Conservation (phyloP, 2,329 filamentous ascomycete species). For the Pseudopyricularia cyperi region DNA sequence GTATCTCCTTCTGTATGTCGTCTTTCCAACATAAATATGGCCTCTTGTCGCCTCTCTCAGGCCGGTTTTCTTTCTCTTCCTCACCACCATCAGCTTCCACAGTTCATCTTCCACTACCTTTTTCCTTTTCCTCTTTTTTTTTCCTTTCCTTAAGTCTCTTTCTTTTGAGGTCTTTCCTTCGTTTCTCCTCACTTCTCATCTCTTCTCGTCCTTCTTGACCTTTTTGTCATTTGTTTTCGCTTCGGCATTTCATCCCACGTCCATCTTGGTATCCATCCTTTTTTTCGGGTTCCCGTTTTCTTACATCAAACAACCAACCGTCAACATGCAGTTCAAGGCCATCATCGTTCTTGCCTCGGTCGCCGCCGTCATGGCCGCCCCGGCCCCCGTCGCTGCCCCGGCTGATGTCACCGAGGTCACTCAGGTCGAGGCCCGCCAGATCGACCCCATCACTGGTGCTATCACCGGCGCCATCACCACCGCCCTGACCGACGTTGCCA, state of each 20-base stretch:
- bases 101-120: background rate
- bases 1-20: too few relatives aligned
- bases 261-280: background rate
- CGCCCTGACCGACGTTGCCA: background rate
- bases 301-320: background rate
- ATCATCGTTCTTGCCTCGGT: background rate
- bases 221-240: background rate
- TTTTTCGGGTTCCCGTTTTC: background rate
- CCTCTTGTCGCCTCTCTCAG: background rate
- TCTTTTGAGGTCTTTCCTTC: background rate
- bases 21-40: background rate
- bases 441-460: too few relatives aligned
- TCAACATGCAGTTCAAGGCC: conserved; percentile 2
- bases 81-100: background rate
- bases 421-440: background rate
- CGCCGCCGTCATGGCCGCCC: background rate
- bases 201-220: background rate
- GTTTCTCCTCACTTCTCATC: background rate
- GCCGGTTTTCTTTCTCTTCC: background rate
- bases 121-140: background rate
- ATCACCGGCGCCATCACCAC: background rate
- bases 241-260: background rate
- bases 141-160: background rate
- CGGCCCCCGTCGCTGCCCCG: background rate
- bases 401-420: background rate